Base-by-base conservation (phyloP, 768 basidiomycete species). In the Phlegmacium glaucopus region DNA sequence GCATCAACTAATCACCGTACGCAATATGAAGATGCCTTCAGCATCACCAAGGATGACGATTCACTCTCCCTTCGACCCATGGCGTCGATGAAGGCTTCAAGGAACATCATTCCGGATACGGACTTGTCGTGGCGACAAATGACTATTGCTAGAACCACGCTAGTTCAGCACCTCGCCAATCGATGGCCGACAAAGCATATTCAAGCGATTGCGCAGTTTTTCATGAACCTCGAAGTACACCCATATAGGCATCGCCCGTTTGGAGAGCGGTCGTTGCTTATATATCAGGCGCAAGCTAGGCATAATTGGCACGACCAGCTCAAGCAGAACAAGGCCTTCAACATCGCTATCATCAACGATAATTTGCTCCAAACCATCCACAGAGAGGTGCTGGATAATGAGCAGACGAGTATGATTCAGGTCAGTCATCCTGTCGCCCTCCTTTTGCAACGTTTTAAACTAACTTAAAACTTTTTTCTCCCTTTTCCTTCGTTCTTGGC, bases 121-220 rank as follows among this genome's bases (percentile, higher is more conserved):
- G 36, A 59, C 1, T 52, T 66, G 6, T 16, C 51, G 3, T 58
- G 59, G 44, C 12, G 16, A 0, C 53, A 64, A 4, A 50, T 64
- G 9, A 17, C 49, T 0, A 29, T 55, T 0, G 63, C 51, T 1
- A 57, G 53, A 7, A 58, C 46, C 8, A 28, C 13, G 9, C 32
- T 47, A 10, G 30, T 58, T 2, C 6, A 25, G 2, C 22, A 39
- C 38, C 11, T 39, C 15, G 16, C n/a, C n/a, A 39, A 4, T 2
- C 11, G 44, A 17, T 50, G 56, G 52, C 45, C 42, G 9, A 12
- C 27, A 12, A 42, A 40, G 12, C 38, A 51, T 16, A 45, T 45
- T 2, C 10, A 44, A 5, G 17, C 51, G 2, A 25, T 59, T 10
- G 42, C 49, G 4, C 16, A n/a, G 3, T 57, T 57, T 30, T 57